phyloP scores from a whole-genome alignment of 1,284 basidiomycete species.

The Pseudozyma tsukubaensis region DNA sequence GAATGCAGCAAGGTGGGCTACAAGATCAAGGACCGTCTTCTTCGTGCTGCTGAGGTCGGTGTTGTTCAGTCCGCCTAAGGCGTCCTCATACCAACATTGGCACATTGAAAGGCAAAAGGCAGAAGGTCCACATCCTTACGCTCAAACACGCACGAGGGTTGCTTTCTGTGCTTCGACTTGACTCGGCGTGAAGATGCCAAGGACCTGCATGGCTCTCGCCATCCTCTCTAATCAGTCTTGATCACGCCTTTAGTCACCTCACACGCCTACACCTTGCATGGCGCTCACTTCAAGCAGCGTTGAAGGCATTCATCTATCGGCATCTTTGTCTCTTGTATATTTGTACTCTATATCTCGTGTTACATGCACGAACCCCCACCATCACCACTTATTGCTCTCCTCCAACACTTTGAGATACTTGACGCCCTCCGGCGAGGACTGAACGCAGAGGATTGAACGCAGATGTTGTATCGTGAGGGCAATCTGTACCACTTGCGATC shows the following conservation, averaged over 20 bases:
- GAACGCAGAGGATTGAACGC: no score
- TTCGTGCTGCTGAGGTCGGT: conserved; percentile 95
- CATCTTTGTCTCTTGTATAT: conserved; percentile 25
- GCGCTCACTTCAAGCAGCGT: neutral
- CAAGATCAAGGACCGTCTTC: conserved; percentile 73
- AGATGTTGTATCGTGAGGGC: no score
- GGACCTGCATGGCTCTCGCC: no score
- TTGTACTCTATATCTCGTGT: conserved; percentile 34
- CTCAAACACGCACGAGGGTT: no score
- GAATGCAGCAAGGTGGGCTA: conserved; percentile 91
- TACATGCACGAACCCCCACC: conserved; percentile 12
- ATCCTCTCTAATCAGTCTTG: no score
- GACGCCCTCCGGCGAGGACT: no score
- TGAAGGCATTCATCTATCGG: neutral
- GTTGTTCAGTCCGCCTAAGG: conserved; percentile 74
- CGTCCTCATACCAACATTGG: neutral
- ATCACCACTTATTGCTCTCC: conserved; percentile 25
- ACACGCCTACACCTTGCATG: neutral
- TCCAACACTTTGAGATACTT: neutral
- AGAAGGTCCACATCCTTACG: neutral
- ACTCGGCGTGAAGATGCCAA: no score
- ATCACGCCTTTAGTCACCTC: neutral
- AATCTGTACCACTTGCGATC: no score
- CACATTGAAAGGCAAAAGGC: neutral
- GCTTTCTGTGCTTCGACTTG: no score